phyloP scores from a whole-genome alignment of 2,329 filamentous ascomycete genomes.

The Botryotinia globosa region DNA sequence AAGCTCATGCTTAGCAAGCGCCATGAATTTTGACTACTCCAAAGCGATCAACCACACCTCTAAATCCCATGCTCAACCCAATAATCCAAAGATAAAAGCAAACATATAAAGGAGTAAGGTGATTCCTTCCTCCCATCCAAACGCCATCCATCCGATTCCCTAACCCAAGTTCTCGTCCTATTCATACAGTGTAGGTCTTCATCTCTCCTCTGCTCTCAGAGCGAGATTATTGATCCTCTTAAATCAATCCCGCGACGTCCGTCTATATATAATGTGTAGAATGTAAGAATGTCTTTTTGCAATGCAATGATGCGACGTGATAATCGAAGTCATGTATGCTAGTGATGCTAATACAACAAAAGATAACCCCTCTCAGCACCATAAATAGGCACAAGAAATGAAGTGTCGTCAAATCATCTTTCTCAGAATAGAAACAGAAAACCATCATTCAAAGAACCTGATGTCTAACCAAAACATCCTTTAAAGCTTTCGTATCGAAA shows the following conservation, averaged over 20 bases:
- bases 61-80: neutral
- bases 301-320: neutral
- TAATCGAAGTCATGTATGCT: neutral
- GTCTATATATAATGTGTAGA: neutral
- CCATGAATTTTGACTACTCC: neutral
- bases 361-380: neutral
- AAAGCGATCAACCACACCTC: neutral
- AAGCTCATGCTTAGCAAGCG: neutral
- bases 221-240: too few relatives aligned
- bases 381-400: constrained; percentile 1
- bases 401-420: neutral
- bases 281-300: neutral
- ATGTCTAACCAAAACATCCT: constrained; percentile 52
- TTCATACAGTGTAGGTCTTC: constrained; percentile 2
- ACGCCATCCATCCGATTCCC: neutral
- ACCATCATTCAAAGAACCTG: constrained; percentile 40
- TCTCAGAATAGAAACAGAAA: neutral
- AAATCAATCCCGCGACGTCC: neutral
- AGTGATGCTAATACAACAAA: neutral
- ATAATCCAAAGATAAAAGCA: neutral
- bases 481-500: constrained; percentile 54
- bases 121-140: neutral
- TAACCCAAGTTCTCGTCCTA: neutral
- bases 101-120: neutral
- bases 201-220: neutral